Evolutionary conservation across 805 yeast genomes (phyloP), one percentile per base, ranked within the genome.

Genomic region (Sugiyamaella valdiviana): DNA sequence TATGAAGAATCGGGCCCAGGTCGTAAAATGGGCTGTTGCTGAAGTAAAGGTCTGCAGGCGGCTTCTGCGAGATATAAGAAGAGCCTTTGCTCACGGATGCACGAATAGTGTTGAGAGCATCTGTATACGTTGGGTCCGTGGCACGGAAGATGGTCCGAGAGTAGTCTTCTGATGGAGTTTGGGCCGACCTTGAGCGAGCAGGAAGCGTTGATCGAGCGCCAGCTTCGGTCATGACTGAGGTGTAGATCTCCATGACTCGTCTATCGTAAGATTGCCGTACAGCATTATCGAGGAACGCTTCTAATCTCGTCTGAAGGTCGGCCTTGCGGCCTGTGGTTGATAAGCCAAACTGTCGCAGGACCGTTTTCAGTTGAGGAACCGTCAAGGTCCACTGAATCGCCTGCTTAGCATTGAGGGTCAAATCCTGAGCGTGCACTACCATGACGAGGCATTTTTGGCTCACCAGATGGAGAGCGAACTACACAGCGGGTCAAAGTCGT

Each of bases 311-410:
- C 46, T 74, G 74, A 12, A 85, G 63, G 29, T 77, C 83, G 17
- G 74, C 73, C 63, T 86, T 87, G 36, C 79, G 67, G 1, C 93
- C 95, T 5, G 73, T 58, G 7, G 68, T 57, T 1, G 78, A 64
- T 16, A 82, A 63, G 1, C 75, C 74, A 15, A 80, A 58, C 1
- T 29, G 41, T 21, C 57, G 51, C n/a, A 65, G 57, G 19, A 66
- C 51, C 7, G 21, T 23, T 43, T 62, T 64, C 23, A 68, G 63
- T 42, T 59, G 57, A 5, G 58, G 46, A 2, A 68, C 62, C 16
- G 62, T 60, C 50, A 65, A 7, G 14, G 32, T 26, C 32, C 32
- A 26, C 14, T 26, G 32, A 10, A 26, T 26, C 9, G 32, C 32
- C 32, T 26, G 32, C 32, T 26, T 26, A 26, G 32, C 32, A 4